Evolutionary conservation across 169 alveolate species (phyloP).

Genomic region (Eimeria sp.): DNA sequence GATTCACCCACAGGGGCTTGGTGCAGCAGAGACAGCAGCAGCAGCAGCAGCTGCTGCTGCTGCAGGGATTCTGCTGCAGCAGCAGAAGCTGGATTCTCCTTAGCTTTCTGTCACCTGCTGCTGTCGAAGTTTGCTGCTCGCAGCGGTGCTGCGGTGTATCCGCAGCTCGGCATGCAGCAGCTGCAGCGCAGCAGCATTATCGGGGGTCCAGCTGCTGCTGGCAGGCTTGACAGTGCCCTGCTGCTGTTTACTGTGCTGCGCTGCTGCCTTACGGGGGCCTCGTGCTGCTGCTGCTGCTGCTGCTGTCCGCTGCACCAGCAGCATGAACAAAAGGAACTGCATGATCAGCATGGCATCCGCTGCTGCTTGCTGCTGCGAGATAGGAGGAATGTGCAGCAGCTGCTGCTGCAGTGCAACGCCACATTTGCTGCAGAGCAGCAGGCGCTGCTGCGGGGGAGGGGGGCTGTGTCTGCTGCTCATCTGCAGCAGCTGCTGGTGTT

Average conservation of each 20-base stretch:
- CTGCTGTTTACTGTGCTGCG: constrained; percentile 31
- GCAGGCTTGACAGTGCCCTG: constrained; percentile 13
- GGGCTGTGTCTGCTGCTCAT: constrained; percentile 21
- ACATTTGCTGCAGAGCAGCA: constrained; percentile 64
- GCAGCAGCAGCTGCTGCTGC: too few relatives aligned
- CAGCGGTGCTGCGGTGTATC: constrained; percentile 25
- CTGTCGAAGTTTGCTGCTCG: constrained; percentile 40
- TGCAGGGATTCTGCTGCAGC: neutral
- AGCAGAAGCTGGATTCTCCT: constrained; percentile 15
- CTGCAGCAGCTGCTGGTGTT: constrained; percentile 45
- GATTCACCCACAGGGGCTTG: neutral
- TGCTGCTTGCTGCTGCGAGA: constrained; percentile 30
- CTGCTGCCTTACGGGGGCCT: constrained; percentile 24
- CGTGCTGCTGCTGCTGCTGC: constrained; percentile 58
- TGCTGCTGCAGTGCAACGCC: constrained; percentile 50
- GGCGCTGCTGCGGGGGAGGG: constrained; percentile 35
- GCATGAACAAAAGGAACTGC: neutral
- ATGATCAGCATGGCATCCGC: constrained; percentile 1
- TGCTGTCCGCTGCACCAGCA: constrained; percentile 21
- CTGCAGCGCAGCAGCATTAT: constrained; percentile 33
- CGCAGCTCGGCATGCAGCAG: constrained; percentile 45
- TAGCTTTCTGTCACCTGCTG: constrained; percentile 6
- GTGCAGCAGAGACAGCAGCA: constrained; percentile 31
- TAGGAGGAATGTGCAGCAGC: neutral
- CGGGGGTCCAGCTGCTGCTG: constrained; percentile 20